Base-by-base conservation (phyloP, 768 basidiomycete genomes). In the Brasilioporus rufonigricans region DNA sequence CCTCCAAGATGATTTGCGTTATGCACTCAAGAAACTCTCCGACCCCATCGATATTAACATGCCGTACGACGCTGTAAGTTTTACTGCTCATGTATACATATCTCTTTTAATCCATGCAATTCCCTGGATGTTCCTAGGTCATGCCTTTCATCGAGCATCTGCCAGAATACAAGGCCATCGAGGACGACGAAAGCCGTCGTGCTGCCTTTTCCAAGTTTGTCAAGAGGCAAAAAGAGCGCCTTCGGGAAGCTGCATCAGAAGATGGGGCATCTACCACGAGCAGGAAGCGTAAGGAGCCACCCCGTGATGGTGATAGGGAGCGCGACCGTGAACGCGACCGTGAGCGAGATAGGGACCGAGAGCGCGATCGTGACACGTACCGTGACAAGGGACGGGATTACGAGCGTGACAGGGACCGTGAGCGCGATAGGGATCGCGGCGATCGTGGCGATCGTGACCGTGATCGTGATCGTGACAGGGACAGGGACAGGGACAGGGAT, bases 1-100 rank as follows among this genome's bases (percentile, higher is more conserved):
- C 69, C 73, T 93, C 58, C 92, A 97, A 65, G 97, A 99, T 71
- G 97, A 98, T 65, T 77, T 99, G 35, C 87, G 97, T 7, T 97
- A 98, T 73, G 97, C 95, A 0, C 77, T 98, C 60, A 93, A 91
- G 74, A 96, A 96, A 68, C 76, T 96, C 8, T 70, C 89, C 0
- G 91, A 94, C 46, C 81, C 91, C 1, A 71, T 98, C 36, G 92
- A 96, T 59, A 69, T 94, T 46, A 82, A 73, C 27, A 66, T 86
- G 52, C 68, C 86, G 1, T 98, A 88, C 64, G 95, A 98, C 61
- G 84, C 89, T 62, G 94, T 91, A 60, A 51, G 84, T 71, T 14
- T 44, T 24, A 48, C n/a, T 32, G 33, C 9, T 56, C 39, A 9
- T 29, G n/a, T 14, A 4, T 35, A 13, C 18, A 19, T 27, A 19